Conservation (phyloP, 2,329 filamentous ascomycete species). For the Clarireedia homoeocarpa region DNA sequence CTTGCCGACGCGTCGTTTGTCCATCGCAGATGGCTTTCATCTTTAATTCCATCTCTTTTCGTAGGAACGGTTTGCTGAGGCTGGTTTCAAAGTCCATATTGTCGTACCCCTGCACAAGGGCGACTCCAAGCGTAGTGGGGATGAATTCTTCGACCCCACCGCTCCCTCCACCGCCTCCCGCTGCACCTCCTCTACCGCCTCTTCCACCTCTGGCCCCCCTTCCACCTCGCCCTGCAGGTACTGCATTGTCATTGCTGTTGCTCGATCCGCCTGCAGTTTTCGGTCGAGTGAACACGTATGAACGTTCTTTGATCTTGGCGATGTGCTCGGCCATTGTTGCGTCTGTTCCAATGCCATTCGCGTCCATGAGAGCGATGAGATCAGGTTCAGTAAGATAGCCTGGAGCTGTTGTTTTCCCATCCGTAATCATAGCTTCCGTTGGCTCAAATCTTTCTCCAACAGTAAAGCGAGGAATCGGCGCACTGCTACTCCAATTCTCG, state of each 20-base stretch:
- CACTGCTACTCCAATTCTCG: slow-evolving; percentile 89
- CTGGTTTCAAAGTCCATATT: slow-evolving; percentile 89
- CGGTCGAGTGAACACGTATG: slow-evolving; percentile 69
- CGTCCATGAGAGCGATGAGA: slow-evolving; percentile 93
- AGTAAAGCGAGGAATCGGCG: slow-evolving; percentile 70
- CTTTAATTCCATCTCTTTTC: slow-evolving; percentile 95
- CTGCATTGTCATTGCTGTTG: slow-evolving; percentile 28
- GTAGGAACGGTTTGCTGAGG: slow-evolving; percentile 87
- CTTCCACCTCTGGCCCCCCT: slow-evolving; percentile 35
- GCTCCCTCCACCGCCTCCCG: slow-evolving; percentile 36
- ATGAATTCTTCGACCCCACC: slow-evolving; percentile 73
- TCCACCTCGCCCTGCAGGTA: slow-evolving; percentile 31
- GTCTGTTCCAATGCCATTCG: slow-evolving; percentile 96
- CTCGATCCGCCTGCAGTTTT: slow-evolving; percentile 30
- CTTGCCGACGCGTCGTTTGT: slow-evolving; percentile 60
- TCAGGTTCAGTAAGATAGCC: slow-evolving; percentile 91
- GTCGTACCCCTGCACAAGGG: slow-evolving; percentile 90
- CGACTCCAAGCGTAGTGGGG: slow-evolving; percentile 83
- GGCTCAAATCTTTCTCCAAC: slow-evolving; percentile 79
- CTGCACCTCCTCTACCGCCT: slow-evolving; percentile 34
- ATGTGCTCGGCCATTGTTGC: slow-evolving; percentile 99
- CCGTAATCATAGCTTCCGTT: slow-evolving; percentile 77
- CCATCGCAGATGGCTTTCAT: slow-evolving; percentile 98
- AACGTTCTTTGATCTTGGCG: slow-evolving; percentile 81
- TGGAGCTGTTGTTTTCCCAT: slow-evolving; percentile 83